These are phyloP conservation scores for Rhodotorula sp. DNA, from an alignment of 1,284 basidiomycete species.

Conservation along the genomic window DNA sequence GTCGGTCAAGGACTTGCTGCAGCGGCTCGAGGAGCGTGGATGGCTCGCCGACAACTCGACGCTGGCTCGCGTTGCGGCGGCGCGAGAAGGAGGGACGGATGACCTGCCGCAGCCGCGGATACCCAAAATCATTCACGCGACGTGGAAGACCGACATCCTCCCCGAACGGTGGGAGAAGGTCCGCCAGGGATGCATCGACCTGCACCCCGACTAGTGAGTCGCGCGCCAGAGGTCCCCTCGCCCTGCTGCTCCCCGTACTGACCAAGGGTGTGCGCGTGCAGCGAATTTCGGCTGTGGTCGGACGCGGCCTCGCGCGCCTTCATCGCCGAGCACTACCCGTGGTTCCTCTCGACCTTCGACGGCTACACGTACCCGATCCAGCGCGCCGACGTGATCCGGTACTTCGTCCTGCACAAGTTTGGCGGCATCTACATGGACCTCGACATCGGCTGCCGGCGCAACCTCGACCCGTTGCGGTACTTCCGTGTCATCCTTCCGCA, in stretches of 20 bases:
- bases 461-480: slow-evolving; percentile 80
- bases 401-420: slow-evolving; percentile 93
- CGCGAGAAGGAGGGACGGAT: slow-evolving; percentile 50
- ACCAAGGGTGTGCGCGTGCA: slow-evolving; percentile 47
- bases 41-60: slow-evolving; percentile 49
- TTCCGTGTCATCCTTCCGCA: slow-evolving; percentile 89
- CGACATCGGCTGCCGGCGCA: slow-evolving; percentile 90
- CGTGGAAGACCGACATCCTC: slow-evolving; percentile 89
- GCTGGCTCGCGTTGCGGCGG: slow-evolving; percentile 51
- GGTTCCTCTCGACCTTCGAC: slow-evolving; percentile 91
- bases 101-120: slow-evolving; percentile 66
- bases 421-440: slow-evolving; percentile 96
- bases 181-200: slow-evolving; percentile 49
- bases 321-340: slow-evolving; percentile 80
- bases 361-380: slow-evolving; percentile 91
- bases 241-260: background rate
- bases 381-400: slow-evolving; percentile 94
- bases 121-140: slow-evolving; percentile 94
- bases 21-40: slow-evolving; percentile 25
- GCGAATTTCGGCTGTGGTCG: slow-evolving; percentile 96
- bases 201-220: slow-evolving; percentile 78
- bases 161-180: slow-evolving; percentile 74
- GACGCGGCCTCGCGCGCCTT: slow-evolving; percentile 87
- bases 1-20: slow-evolving; percentile 23
- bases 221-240: background rate